A percentile compares a stretch with the other conserved stretches of the same genome.
Conservation (phyloP, 2,329 filamentous ascomycete genomes). For the Simplicillium sp. region DNA sequence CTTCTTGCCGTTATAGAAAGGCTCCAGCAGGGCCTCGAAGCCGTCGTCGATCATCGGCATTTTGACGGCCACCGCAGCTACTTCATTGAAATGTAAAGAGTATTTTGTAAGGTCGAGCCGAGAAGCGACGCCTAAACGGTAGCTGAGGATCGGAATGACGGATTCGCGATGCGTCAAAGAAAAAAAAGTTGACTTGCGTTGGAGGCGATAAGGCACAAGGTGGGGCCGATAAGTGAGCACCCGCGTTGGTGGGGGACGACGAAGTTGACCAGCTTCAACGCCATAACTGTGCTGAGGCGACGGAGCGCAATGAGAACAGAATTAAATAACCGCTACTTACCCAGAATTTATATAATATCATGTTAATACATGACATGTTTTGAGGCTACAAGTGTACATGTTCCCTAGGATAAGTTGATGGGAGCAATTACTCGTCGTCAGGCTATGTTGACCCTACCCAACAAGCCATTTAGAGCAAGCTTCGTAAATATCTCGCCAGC, state of each 20-base stretch:
- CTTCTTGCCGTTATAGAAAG: slow-evolving; percentile 60
- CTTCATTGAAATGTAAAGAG: slow-evolving; percentile 15
- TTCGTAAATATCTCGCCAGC: too few relatives aligned
- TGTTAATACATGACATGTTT: too few relatives aligned
- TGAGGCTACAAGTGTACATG: too few relatives aligned
- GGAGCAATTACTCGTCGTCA: too few relatives aligned
- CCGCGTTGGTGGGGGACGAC: slow-evolving; percentile 5
- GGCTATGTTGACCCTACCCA: too few relatives aligned
- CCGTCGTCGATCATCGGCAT: slow-evolving; percentile 52
- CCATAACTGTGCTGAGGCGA: slow-evolving; percentile 1
- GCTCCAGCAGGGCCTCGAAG: slow-evolving; percentile 57
- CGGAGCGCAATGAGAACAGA: too few relatives aligned
- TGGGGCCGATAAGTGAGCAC: slow-evolving; percentile 6
- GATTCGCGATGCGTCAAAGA: slow-evolving; percentile 3
- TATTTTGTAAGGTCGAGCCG: not conserved
- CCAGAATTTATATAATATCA: too few relatives aligned
- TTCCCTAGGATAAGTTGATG: too few relatives aligned
- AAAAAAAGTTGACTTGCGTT: slow-evolving; percentile 5
- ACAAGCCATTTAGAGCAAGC: too few relatives aligned
- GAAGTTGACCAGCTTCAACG: too few relatives aligned
- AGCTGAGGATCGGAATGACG: slow-evolving; percentile 1
- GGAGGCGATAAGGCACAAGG: slow-evolving; percentile 1
- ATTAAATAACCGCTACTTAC: too few relatives aligned
- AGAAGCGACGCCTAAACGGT: not conserved
- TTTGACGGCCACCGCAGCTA: slow-evolving; percentile 19